Conservation (phyloP, 768 basidiomycete species). For the Boletus reticuloceps region DNA sequence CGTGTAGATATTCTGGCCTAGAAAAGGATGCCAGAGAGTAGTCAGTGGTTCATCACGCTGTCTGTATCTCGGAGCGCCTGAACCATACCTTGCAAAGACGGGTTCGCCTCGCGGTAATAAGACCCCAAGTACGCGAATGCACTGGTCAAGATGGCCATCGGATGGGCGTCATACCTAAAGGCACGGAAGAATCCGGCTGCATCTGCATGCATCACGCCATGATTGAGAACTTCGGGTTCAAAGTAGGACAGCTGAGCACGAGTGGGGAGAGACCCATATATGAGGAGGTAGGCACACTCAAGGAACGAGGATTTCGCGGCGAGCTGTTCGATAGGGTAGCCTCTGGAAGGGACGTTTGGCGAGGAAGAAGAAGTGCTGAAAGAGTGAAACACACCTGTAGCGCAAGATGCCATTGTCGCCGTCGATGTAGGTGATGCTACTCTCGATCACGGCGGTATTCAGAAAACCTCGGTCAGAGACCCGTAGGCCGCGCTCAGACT, state of each 20-base stretch:
- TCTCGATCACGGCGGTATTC: slow-evolving; percentile 79
- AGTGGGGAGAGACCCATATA: slow-evolving; percentile 81
- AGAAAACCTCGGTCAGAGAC: slow-evolving; percentile 79
- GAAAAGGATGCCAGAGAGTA: not conserved
- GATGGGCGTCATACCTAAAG: slow-evolving; percentile 88
- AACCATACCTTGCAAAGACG: slow-evolving; percentile 68
- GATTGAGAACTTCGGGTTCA: slow-evolving; percentile 74
- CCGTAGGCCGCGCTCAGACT: slow-evolving; percentile 77
- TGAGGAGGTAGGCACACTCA: slow-evolving; percentile 81
- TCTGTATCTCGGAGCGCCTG: not conserved
- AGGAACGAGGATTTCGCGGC: slow-evolving; percentile 77
- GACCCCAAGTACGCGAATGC: slow-evolving; percentile 87
- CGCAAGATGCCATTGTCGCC: slow-evolving; percentile 83
- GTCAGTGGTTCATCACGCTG: slow-evolving; percentile 1
- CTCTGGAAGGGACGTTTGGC: slow-evolving; percentile 41
- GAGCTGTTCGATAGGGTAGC: slow-evolving; percentile 91
- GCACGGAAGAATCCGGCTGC: slow-evolving; percentile 67
- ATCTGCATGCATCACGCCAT: slow-evolving; percentile 65
- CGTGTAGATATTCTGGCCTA: slow-evolving; percentile 79
- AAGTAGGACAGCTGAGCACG: slow-evolving; percentile 59
- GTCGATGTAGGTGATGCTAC: slow-evolving; percentile 87
- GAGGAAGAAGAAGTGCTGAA: not conserved
- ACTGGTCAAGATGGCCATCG: slow-evolving; percentile 87
- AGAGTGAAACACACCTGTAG: slow-evolving; percentile 52
- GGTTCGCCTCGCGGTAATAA: slow-evolving; percentile 86